Evolutionary conservation across 805 yeast genomes (phyloP).

Genomic region (Candida parachauliodes): DNA sequence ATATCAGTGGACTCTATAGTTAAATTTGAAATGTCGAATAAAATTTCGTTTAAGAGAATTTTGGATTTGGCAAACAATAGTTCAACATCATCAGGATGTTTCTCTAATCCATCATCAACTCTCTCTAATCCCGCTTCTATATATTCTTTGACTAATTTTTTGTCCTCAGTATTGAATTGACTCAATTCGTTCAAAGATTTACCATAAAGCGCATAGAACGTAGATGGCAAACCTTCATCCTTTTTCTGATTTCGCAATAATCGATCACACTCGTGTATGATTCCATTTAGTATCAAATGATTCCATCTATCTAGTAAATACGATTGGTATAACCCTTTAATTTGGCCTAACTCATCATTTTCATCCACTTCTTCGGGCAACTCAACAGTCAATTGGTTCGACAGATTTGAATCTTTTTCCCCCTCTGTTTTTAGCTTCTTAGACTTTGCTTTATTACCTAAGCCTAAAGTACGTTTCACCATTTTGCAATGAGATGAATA

Average conservation of each 20-base stretch:
- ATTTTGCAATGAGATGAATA: conserved; percentile 8
- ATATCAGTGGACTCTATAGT: conserved; percentile 17
- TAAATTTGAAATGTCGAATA: conserved; percentile 53
- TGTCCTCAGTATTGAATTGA: conserved; percentile 43
- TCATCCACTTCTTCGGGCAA: conserved; percentile 67
- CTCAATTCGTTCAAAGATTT: conserved; percentile 65
- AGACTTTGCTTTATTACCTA: conserved; percentile 46
- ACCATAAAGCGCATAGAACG: conserved; percentile 73
- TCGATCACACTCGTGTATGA: conserved; percentile 90
- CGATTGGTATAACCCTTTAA: conserved; percentile 68
- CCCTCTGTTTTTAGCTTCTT: conserved; percentile 37
- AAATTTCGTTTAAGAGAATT: conserved; percentile 55
- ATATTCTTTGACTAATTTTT: conserved; percentile 44
- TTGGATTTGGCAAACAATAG: conserved; percentile 53
- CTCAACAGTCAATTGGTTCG: conserved; percentile 49
- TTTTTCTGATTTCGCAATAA: conserved; percentile 48
- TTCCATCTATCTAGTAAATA: conserved; percentile 58
- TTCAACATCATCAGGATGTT: conserved; percentile 43
- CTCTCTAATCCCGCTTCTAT: conserved; percentile 74
- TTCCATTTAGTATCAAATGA: conserved; percentile 70
- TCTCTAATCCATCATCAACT: conserved; percentile 52
- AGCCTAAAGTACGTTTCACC: conserved; percentile 37
- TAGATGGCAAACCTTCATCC: conserved; percentile 31
- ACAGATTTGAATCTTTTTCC: background rate
- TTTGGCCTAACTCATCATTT: conserved; percentile 75